These are phyloP conservation scores for Floccularia luteovirens DNA, from an alignment of 768 basidiomycete genomes.

Conservation along the genomic window DNA sequence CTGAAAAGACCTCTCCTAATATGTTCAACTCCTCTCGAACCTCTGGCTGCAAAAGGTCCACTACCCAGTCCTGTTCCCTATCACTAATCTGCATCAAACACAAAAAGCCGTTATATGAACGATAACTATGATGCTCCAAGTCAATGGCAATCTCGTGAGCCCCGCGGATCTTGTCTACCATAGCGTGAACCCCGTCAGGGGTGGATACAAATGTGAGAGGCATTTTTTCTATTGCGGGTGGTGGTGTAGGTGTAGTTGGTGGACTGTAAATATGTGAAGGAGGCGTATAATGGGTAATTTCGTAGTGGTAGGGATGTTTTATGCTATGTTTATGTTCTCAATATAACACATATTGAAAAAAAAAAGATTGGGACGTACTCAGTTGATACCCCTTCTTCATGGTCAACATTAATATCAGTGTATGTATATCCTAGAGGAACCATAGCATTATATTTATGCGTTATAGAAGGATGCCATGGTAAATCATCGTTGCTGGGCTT, in stretches of 20 bases:
- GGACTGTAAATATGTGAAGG: constrained; percentile 61
- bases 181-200: constrained; percentile 39
- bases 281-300: constrained; percentile 69
- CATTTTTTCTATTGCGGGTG: constrained; percentile 54
- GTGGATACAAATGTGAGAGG: constrained; percentile 70
- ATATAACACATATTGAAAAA: constrained; percentile 6
- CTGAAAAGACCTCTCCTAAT: constrained; percentile 78
- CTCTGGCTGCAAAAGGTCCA: constrained; percentile 58
- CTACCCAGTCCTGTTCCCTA: constrained; percentile 75
- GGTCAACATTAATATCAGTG: constrained; percentile 18
- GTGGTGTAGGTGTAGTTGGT: constrained; percentile 36
- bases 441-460: constrained; percentile 76
- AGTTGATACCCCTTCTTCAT: constrained; percentile 19
- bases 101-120: constrained; percentile 80
- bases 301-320: constrained; percentile 79
- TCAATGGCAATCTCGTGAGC: constrained; percentile 87
- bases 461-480: constrained; percentile 63
- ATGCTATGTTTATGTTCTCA: constrained; percentile 14
- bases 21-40: constrained; percentile 68
- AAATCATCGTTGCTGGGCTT: constrained; percentile 50
- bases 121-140: constrained; percentile 87
- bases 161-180: constrained; percentile 61
- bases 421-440: constrained; percentile 71
- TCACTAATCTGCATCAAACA: constrained; percentile 93
- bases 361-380: constrained; percentile 6